These are phyloP conservation scores for Septoria linicola DNA, from an alignment of 2,329 filamentous ascomycete species.

Conservation along the genomic window DNA sequence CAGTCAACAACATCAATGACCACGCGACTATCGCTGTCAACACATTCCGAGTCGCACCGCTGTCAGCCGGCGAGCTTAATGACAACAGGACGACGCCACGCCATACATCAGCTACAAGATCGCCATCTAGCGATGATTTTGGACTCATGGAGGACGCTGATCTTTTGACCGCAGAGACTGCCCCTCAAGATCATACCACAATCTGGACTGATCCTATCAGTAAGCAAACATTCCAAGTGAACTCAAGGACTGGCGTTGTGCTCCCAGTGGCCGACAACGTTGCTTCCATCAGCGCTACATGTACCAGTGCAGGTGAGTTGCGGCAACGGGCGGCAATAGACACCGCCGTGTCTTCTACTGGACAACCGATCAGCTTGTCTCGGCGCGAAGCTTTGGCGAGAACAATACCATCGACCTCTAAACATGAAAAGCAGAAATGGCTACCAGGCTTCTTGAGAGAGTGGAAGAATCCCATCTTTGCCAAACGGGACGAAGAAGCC, in stretches of 20 bases:
- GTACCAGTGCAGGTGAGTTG: not conserved
- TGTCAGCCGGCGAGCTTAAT: not conserved
- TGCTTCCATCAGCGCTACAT: not conserved
- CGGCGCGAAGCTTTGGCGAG: slow-evolving; percentile 19
- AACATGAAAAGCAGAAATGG: slow-evolving; percentile 47
- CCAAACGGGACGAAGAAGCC: slow-evolving; percentile 38
- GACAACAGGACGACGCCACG: not conserved
- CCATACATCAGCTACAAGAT: not conserved
- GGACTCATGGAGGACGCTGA: slow-evolving; percentile 30
- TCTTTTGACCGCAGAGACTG: slow-evolving; percentile 18
- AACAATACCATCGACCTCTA: not conserved
- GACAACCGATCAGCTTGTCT: slow-evolving; percentile 38
- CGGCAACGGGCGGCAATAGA: slow-evolving; percentile 29
- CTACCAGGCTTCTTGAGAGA: slow-evolving; percentile 58
- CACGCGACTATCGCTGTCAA: not conserved
- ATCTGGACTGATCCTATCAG: slow-evolving; percentile 64
- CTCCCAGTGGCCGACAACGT: slow-evolving; percentile 17
- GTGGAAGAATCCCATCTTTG: slow-evolving; percentile 78
- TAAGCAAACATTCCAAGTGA: slow-evolving; percentile 52
- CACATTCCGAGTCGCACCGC: not conserved
- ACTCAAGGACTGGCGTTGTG: slow-evolving; percentile 55
- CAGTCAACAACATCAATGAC: not conserved
- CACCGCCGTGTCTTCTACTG: slow-evolving; percentile 30
- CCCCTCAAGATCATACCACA: slow-evolving; percentile 40
- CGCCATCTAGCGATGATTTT: slow-evolving; percentile 32